phyloP scores from a whole-genome alignment of 805 yeast genomes.

The Teunomyces barrocoloradensis region DNA sequence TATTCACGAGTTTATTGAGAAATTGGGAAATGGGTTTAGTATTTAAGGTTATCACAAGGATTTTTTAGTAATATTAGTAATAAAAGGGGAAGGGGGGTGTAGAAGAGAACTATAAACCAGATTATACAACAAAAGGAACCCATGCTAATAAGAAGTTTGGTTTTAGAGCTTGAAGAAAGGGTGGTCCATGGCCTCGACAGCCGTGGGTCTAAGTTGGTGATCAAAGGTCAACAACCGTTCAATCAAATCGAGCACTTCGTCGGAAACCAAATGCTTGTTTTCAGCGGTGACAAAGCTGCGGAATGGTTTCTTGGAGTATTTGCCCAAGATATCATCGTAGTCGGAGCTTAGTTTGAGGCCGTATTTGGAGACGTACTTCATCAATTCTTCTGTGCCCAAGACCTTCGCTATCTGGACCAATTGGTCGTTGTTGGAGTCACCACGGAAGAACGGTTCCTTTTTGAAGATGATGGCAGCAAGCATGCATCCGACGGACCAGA shows the following conservation, averaged over 20 bases:
- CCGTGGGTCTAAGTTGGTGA: slow-evolving; percentile 85
- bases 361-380: slow-evolving; percentile 67
- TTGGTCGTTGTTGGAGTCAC: slow-evolving; percentile 88
- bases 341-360: slow-evolving; percentile 68
- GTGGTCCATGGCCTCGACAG: slow-evolving; percentile 83
- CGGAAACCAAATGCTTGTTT: slow-evolving; percentile 63
- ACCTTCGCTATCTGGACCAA: slow-evolving; percentile 85
- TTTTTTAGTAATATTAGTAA: slow-evolving; percentile 1
- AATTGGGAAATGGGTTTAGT: slow-evolving; percentile 22
- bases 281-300: slow-evolving; percentile 64
- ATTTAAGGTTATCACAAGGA: not conserved
- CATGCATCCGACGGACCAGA: slow-evolving; percentile 95
- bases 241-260: slow-evolving; percentile 74
- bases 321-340: slow-evolving; percentile 67
- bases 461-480: slow-evolving; percentile 86
- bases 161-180: slow-evolving; percentile 29
- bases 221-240: slow-evolving; percentile 80
- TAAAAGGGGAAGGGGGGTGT: not conserved
- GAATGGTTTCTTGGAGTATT: slow-evolving; percentile 87
- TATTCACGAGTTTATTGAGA: slow-evolving; percentile 19
- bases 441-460: slow-evolving; percentile 90
- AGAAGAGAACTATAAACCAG: not conserved
- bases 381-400: slow-evolving; percentile 79
- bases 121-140: not conserved
- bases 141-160: not conserved